These are phyloP conservation scores for Penstemon newberryi DNA, from an alignment of 257 asterid species.

Conservation along the genomic window DNA sequence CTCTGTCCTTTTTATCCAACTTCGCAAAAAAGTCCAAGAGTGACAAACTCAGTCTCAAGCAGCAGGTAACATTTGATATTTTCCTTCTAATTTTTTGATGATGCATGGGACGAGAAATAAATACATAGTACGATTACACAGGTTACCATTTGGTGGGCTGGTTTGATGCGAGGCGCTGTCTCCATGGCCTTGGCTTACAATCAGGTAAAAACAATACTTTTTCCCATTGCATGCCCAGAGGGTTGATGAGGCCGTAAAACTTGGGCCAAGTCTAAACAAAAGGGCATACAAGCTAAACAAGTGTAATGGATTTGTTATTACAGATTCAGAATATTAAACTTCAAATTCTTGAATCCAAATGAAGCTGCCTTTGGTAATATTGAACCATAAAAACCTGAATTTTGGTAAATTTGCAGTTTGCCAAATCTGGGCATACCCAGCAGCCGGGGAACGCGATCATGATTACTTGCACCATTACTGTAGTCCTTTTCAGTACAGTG, in stretches of 20 bases:
- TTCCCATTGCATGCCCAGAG: background rate
- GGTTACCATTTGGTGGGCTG: constrained; percentile 84
- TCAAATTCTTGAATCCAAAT: too few relatives aligned
- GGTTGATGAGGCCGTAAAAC: background rate
- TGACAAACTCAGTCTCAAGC: constrained; percentile 47
- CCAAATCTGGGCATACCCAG: constrained; percentile 68
- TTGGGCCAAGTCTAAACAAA: background rate
- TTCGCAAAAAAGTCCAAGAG: constrained; percentile 30
- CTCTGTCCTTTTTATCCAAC: constrained; percentile 56
- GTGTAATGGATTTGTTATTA: too few relatives aligned
- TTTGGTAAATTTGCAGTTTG: constrained; percentile 49
- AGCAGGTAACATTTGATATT: constrained; percentile 47
- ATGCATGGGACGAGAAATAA: background rate
- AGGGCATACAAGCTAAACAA: too few relatives aligned
- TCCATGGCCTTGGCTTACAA: constrained; percentile 83
- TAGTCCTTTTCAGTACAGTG: constrained; percentile 70
- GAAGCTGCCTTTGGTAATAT: background rate
- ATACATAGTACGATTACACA: constrained; percentile 24
- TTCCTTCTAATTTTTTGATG: background rate
- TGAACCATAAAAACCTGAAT: background rate
- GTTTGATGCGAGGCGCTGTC: constrained; percentile 85
- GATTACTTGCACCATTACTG: constrained; percentile 76
- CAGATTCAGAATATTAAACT: too few relatives aligned
- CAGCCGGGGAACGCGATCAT: constrained; percentile 61
- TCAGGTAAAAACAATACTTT: constrained; percentile 46